Evolutionary conservation across 306 rosid genomes (phyloP).

Genomic region (Gastrolobium bilobum): DNA sequence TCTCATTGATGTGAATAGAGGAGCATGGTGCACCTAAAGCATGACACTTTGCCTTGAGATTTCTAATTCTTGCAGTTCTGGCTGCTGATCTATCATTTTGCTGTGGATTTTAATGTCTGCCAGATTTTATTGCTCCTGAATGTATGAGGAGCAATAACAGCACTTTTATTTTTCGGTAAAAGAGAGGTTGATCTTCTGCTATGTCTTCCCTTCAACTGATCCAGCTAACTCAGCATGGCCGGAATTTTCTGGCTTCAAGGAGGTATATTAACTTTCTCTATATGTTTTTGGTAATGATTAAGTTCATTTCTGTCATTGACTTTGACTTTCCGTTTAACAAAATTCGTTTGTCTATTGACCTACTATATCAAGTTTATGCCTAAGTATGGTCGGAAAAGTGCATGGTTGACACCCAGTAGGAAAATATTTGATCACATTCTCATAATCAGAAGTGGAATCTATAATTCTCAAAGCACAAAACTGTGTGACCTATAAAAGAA

Average conservation of each 20-base stretch:
- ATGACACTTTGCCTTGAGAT: background rate
- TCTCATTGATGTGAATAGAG: background rate
- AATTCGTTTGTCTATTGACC: background rate
- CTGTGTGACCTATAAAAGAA: background rate
- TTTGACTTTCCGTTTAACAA: conserved; percentile 18
- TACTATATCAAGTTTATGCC: background rate
- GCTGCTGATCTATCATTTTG: conserved; percentile 38
- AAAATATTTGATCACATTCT: background rate
- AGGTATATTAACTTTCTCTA: conserved; percentile 58
- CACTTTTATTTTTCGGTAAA: conserved; percentile 36
- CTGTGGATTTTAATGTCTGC: background rate
- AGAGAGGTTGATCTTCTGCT: conserved; percentile 47
- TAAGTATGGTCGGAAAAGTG: background rate
- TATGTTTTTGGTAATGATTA: conserved; percentile 13
- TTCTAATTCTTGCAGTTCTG: conserved; percentile 20
- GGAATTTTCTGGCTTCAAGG: conserved; percentile 70
- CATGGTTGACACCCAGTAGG: background rate
- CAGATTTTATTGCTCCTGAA: conserved; percentile 39
- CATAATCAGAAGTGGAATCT: background rate
- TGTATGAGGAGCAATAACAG: conserved; percentile 21
- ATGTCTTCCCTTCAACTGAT: conserved; percentile 86
- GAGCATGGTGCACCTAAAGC: conserved; percentile 32
- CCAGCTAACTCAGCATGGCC: conserved; percentile 80
- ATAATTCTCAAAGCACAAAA: background rate
- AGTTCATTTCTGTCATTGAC: conserved; percentile 25